A percentile compares a stretch with the other conserved stretches of the same genome.
phyloP scores from a whole-genome alignment of 192 early-diverging fungal genomes.

The Backusella luteola region DNA sequence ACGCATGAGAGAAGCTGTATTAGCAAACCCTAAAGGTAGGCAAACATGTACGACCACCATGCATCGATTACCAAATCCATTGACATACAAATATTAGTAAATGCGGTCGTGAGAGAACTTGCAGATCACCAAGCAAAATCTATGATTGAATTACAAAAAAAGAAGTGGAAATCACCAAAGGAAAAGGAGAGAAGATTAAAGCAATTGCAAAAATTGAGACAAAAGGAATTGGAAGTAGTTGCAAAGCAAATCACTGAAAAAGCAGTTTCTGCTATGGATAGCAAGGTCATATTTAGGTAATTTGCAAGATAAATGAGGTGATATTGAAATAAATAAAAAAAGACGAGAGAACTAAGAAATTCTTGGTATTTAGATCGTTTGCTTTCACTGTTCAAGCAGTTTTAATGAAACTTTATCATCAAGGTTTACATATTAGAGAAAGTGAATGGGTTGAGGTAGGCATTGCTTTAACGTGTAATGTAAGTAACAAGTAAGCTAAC shows the following conservation, averaged over 20 bases:
- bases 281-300: constrained; percentile 60
- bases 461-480: not conserved
- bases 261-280: constrained; percentile 64
- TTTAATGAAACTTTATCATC: constrained; percentile 79
- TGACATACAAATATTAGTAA: constrained; percentile 22
- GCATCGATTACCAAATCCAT: not conserved
- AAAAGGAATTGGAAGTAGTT: constrained; percentile 48
- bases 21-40: constrained; percentile 56
- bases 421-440: constrained; percentile 82
- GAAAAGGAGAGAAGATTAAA: not conserved
- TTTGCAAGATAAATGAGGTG: not conserved
- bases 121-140: constrained; percentile 30
- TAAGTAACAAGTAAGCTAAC: not conserved
- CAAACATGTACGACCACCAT: not conserved
- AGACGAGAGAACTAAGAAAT: not conserved
- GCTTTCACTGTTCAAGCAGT: constrained; percentile 73
- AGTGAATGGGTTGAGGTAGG: constrained; percentile 70
- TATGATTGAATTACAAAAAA: constrained; percentile 30
- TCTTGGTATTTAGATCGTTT: constrained; percentile 49
- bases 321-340: not conserved
- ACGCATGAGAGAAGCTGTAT: constrained; percentile 59
- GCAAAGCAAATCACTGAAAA: constrained; percentile 56
- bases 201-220: constrained; percentile 26
- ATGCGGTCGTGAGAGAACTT: constrained; percentile 28
- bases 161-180: constrained; percentile 11